These are phyloP conservation scores for Clavulina sp. DNA, from an alignment of 768 basidiomycete genomes.

Conservation along the genomic window DNA sequence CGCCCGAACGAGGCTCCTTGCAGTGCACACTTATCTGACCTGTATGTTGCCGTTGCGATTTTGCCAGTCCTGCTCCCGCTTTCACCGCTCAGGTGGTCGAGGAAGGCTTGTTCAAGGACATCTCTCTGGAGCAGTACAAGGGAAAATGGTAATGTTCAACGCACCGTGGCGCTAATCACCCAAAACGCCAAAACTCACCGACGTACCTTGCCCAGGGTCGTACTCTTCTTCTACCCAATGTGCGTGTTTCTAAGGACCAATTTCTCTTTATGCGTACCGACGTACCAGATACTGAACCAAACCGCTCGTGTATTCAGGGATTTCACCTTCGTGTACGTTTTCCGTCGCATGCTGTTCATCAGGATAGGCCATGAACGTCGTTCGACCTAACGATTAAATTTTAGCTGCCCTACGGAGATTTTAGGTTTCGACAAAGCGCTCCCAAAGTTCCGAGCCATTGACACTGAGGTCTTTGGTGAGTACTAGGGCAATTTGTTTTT, in stretches of 20 bases:
- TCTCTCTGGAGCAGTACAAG: conserved; percentile 52
- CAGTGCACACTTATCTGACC: too few relatives aligned
- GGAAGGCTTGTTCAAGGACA: conserved; percentile 59
- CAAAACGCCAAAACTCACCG: conserved; percentile 5
- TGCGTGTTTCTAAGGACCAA: conserved; percentile 23
- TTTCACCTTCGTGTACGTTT: conserved; percentile 49
- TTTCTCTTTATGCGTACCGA: background rate
- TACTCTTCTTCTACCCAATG: conserved; percentile 90
- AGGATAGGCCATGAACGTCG: background rate
- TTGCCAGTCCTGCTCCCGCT: conserved; percentile 66
- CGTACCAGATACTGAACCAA: background rate
- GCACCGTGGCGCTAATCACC: conserved; percentile 7
- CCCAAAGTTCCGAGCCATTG: conserved; percentile 49
- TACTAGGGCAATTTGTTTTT: background rate
- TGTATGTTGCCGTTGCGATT: too few relatives aligned
- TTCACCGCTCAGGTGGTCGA: conserved; percentile 61
- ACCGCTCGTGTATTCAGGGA: conserved; percentile 29
- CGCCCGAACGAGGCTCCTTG: background rate
- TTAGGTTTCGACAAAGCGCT: conserved; percentile 87
- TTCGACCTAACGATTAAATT: background rate
- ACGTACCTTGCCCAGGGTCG: conserved; percentile 39
- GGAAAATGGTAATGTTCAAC: conserved; percentile 55
- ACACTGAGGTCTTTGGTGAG: conserved; percentile 62
- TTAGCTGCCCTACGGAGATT: conserved; percentile 76
- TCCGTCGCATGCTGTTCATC: background rate